phyloP scores from a whole-genome alignment of 352 stramenopile genomes.

The Sclerospora graminicola region DNA sequence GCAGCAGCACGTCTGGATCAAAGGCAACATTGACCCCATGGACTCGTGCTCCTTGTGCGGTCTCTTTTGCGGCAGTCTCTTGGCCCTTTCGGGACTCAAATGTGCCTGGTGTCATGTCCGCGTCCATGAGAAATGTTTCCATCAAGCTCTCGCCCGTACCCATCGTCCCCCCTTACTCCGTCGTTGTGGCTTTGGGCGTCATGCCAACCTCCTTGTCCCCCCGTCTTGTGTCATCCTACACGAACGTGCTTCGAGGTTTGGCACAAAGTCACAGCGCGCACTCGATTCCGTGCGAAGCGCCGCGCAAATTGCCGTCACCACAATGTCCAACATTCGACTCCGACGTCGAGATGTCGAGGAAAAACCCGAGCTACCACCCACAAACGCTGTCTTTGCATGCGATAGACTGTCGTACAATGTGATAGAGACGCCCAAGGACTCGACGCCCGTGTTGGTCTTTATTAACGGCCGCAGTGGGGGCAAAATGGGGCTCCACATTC shows the following conservation, averaged over 20 bases:
- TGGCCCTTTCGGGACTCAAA: conserved; percentile 69
- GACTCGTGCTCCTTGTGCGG: conserved; percentile 71
- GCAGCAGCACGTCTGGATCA: conserved; percentile 61
- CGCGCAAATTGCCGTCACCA: conserved; percentile 53
- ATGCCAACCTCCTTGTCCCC: conserved; percentile 54
- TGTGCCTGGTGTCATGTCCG: conserved; percentile 75
- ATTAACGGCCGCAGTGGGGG: conserved; percentile 93
- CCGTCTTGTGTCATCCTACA: conserved; percentile 47
- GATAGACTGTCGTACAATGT: conserved; percentile 50
- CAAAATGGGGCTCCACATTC: conserved; percentile 88
- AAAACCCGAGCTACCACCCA: conserved; percentile 5
- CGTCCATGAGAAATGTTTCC: conserved; percentile 73
- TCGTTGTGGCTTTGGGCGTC: conserved; percentile 60
- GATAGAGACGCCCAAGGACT: conserved; percentile 29
- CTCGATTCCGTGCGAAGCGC: conserved; percentile 60
- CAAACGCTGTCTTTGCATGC: conserved; percentile 10
- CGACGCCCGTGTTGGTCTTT: conserved; percentile 82
- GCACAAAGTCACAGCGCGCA: conserved; percentile 50
- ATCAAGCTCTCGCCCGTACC: conserved; percentile 21
- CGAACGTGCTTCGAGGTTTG: conserved; percentile 17
- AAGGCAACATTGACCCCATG: conserved; percentile 79
- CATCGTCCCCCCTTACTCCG: conserved; percentile 28
- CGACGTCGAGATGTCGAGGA: conserved; percentile 21
- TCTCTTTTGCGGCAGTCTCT: conserved; percentile 71
- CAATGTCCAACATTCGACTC: conserved; percentile 61